Conservation (phyloP, 306 rosid species). For the Vigna trinervia region DNA sequence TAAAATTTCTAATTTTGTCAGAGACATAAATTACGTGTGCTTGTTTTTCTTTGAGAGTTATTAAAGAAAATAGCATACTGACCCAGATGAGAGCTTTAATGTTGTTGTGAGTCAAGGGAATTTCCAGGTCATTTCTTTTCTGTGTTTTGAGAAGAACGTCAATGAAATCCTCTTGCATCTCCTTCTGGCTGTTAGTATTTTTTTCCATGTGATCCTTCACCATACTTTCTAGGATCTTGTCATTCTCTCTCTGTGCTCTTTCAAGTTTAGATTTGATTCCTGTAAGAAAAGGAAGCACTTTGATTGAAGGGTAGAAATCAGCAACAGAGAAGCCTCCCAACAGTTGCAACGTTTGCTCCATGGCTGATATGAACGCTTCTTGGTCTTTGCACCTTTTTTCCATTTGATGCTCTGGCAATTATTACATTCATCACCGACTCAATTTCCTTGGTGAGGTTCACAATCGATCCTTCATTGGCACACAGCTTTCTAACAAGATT, state of each 20-base stretch:
- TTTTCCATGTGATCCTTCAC: constrained; percentile 27
- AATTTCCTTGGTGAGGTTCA: constrained; percentile 31
- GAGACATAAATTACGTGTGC: too few relatives aligned
- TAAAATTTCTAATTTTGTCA: too few relatives aligned
- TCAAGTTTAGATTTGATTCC: constrained; percentile 18
- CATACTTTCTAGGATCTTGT: constrained; percentile 15
- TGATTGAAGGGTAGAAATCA: constrained; percentile 21
- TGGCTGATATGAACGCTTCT: not conserved
- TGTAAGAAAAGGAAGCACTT: constrained; percentile 14
- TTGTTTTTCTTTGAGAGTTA: too few relatives aligned
- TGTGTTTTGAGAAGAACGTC: too few relatives aligned
- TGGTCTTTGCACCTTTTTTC: constrained; percentile 3
- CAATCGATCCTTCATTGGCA: constrained; percentile 11
- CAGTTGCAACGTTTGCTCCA: not conserved
- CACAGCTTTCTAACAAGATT: constrained; percentile 5
- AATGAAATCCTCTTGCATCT: too few relatives aligned
- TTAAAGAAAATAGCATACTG: too few relatives aligned
- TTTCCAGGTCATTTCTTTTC: too few relatives aligned
- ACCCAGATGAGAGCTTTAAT: too few relatives aligned
- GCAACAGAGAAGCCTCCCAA: not conserved
- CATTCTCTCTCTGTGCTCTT: not conserved
- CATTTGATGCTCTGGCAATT: not conserved
- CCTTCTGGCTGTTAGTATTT: not conserved
- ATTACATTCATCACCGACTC: not conserved
- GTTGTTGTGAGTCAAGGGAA: too few relatives aligned